Evolutionary conservation across 108 stramenopile genomes (phyloP).

Genomic region (Pseudonitzschia multistriata): DNA sequence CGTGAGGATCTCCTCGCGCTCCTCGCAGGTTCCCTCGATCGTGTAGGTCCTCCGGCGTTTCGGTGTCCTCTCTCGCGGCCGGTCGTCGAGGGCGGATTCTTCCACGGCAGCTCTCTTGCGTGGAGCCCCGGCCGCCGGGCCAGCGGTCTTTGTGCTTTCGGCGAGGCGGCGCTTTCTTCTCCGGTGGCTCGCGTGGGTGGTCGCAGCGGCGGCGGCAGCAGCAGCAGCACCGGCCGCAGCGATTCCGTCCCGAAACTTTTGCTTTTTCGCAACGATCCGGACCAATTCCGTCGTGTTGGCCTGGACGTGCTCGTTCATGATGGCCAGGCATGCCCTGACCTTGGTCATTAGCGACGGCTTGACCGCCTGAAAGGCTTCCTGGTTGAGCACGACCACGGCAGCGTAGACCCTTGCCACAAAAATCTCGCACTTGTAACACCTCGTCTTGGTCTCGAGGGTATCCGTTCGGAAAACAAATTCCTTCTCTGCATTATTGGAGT

Average conservation of each 20-base stretch:
- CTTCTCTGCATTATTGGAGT: background rate
- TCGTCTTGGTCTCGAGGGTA: background rate
- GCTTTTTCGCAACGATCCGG: background rate
- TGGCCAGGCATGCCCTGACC: background rate
- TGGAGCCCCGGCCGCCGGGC: background rate
- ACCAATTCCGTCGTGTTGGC: background rate
- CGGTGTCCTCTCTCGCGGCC: background rate
- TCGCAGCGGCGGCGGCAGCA: background rate
- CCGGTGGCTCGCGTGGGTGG: background rate
- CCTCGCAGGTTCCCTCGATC: background rate
- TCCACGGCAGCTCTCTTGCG: background rate
- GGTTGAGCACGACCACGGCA: background rate
- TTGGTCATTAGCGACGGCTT: conserved; percentile 6
- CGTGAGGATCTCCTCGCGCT: background rate
- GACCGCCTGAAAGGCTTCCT: background rate
- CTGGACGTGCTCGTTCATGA: conserved; percentile 8
- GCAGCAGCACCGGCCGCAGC: background rate
- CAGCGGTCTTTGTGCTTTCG: background rate
- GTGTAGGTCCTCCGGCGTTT: background rate
- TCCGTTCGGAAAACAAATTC: conserved; percentile 2
- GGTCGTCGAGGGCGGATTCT: background rate
- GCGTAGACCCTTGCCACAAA: background rate
- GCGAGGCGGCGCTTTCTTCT: background rate
- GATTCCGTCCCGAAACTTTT: background rate
- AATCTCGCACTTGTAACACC: background rate